Conservation (phyloP, 768 basidiomycete species). For the Lepiota venenata region DNA sequence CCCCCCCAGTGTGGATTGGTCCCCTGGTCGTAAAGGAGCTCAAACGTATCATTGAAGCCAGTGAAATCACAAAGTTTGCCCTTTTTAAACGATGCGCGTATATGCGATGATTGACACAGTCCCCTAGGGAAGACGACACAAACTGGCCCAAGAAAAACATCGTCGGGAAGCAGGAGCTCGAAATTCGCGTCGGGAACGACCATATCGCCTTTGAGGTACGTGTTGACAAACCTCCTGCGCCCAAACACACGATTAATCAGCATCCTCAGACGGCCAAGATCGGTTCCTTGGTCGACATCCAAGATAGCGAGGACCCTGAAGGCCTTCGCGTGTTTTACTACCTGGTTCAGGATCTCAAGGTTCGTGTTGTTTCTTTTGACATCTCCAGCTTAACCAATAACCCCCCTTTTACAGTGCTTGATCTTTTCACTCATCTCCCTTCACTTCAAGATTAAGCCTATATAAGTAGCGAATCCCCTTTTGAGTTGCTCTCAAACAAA, state of each 20-base stretch:
- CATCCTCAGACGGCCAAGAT: conserved; percentile 89
- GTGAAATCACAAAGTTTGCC: conserved; percentile 88
- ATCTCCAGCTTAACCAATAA: neutral
- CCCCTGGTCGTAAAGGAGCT: conserved; percentile 92
- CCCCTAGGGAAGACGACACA: conserved; percentile 88
- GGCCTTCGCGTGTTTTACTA: conserved; percentile 98
- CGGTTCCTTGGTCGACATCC: conserved; percentile 93
- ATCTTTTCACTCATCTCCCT: conserved; percentile 98
- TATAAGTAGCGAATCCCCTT: conserved; percentile 37
- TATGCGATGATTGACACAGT: neutral
- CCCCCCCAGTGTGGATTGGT: conserved; percentile 81
- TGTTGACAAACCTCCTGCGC: neutral
- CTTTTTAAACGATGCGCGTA: neutral
- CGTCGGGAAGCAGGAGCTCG: conserved; percentile 97
- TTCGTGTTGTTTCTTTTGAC: conserved; percentile 26
- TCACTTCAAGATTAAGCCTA: conserved; percentile 99
- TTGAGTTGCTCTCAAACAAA: neutral
- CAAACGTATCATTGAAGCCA: conserved; percentile 88
- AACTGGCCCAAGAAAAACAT: conserved; percentile 99
- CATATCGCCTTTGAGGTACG: conserved; percentile 96
- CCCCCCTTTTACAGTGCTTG: conserved; percentile 62
- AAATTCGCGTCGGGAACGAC: conserved; percentile 90
- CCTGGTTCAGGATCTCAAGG: conserved; percentile 96
- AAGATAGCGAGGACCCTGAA: conserved; percentile 96
- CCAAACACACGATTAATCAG: neutral